Evolutionary conservation across 2,329 filamentous ascomycete species (phyloP), one percentile per base, ranked within the genome.

Genomic region (Beauveria sp.): DNA sequence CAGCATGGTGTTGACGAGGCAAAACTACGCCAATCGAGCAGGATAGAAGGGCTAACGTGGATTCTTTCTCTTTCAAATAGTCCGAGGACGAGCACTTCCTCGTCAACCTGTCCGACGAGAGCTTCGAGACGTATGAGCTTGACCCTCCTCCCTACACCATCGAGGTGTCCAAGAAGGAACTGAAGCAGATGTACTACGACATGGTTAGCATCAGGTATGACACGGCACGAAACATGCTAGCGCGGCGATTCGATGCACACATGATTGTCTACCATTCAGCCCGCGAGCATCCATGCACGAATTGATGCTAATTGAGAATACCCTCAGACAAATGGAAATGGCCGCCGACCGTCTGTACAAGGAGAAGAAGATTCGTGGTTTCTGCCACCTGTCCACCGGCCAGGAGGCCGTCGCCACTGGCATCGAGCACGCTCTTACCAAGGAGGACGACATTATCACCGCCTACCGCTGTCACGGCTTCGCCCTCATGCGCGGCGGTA

Each of bases 351-450:
- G 93, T 75, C 83, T 99, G 73, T 99, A 99, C 90, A 99, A 99
- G 84, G 95, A 98, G 84, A 99, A 99, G 89, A 98, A 99, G 86
- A 98, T 99, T 72, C 90, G 95, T 72, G 95, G 95, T 81, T 99
- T 99, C 89, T 99, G 95, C 82, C 95, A 99, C 81, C 80, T 99
- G 78, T 98, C 95, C 63, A 96, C 90, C 64, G 95, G 95, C 66
- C 95, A 99, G 80, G 95, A 99, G 84, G 95, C 95, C 67, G 95
- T 99, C 68, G 92, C 95, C 63, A 88, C 93, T 70, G 95, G 95
- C 75, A 98, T 99, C 73, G 95, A 99, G 81, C 91, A 96, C 76
- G 93, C 93, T 68, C 90, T 99, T 74, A 90, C 87, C 71, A 92
- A 91, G 79, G 79, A 88, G 69, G 95, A 99, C 82, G 91, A 96